These are phyloP conservation scores for Acer saccharum DNA, from an alignment of 345 rosid genomes.

Conservation along the genomic window DNA sequence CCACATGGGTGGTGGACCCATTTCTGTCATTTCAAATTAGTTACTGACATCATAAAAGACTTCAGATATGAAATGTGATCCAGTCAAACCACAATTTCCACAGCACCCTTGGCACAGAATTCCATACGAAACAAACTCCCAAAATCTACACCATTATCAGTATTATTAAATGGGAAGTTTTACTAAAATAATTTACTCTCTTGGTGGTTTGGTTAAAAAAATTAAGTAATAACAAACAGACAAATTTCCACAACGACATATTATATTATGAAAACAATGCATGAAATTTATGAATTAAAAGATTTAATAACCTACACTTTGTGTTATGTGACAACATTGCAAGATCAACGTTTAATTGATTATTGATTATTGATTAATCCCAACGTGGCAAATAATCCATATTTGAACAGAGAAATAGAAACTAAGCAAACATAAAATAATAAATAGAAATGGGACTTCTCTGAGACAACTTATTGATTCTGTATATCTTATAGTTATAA, in stretches of 20 bases:
- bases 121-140: neutral
- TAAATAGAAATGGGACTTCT: neutral
- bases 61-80: neutral
- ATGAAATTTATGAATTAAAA: neutral
- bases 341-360: neutral
- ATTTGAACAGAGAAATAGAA: neutral
- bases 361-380: neutral
- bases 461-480: neutral
- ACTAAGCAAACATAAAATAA: neutral
- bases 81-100: constrained; percentile 38
- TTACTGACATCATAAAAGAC: too few species aligned
- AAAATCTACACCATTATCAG: neutral
- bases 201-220: too few species aligned
- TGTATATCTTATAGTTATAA: neutral
- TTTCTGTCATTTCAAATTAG: neutral
- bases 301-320: neutral
- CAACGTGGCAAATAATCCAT: neutral
- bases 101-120: constrained; percentile 4
- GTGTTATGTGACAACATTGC: too few species aligned
- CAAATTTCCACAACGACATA: neutral
- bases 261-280: neutral
- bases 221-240: neutral
- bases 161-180: neutral
- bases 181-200: neutral
- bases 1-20: constrained; percentile 24